phyloP scores from a whole-genome alignment of 345 rosid species.

The thale cress (Arabidopsis thaliana) region TAIR10.1 NC_003071.7:9649501-9650000 shows the following conservation, averaged over 20 bases:
- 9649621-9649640: background rate
- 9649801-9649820: background rate
- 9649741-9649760: no score
- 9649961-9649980: slow-evolving; percentile 62
- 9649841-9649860: slow-evolving; percentile 51
- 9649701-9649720: background rate
- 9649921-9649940: slow-evolving; percentile 70
- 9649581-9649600: background rate
- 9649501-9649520: background rate
- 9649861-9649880: slow-evolving; percentile 71
- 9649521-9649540: background rate
- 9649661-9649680: background rate
- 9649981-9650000: slow-evolving; percentile 69
- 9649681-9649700: background rate
- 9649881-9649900: slow-evolving; percentile 55
- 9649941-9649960: slow-evolving; percentile 70
- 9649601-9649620: background rate
- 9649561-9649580: background rate
- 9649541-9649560: no score
- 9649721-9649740: background rate
- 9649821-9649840: slow-evolving; percentile 62
- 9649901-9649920: slow-evolving; percentile 66
- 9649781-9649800: background rate
- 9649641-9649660: background rate
- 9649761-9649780: background rate